These are phyloP conservation scores for Penstemon davidsonii DNA, from an alignment of 257 asterid genomes.

Conservation along the genomic window DNA sequence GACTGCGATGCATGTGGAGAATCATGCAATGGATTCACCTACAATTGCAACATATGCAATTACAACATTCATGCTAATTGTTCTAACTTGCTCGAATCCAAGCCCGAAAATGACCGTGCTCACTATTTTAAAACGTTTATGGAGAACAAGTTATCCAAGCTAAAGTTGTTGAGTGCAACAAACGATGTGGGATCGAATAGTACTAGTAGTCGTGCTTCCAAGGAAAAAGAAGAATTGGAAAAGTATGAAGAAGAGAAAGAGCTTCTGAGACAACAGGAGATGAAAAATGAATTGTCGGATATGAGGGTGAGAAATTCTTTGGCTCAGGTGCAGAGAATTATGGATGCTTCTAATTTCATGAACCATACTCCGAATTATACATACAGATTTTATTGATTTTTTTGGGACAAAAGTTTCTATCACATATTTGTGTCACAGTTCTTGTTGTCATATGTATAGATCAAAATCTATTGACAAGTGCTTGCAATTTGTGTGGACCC, in stretches of 20 bases:
- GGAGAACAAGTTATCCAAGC: not conserved
- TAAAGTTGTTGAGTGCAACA: not conserved
- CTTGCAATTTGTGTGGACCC: too few species aligned
- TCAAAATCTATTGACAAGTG: too few species aligned
- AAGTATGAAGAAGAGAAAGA: not conserved
- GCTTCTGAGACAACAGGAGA: not conserved
- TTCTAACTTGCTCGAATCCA: not conserved
- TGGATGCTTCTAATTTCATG: too few species aligned
- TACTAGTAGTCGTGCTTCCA: not conserved
- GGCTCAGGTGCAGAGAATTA: too few species aligned
- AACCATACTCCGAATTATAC: too few species aligned
- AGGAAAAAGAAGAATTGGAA: not conserved
- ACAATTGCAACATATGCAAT: conserved; percentile 26
- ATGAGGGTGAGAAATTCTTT: too few species aligned
- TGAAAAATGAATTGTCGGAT: not conserved
- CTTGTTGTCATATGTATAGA: too few species aligned
- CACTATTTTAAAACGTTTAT: not conserved
- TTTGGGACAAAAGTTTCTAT: too few species aligned
- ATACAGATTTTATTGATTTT: too few species aligned
- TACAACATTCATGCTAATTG: conserved; percentile 29
- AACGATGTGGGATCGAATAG: not conserved
- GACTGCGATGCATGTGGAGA: conserved; percentile 6
- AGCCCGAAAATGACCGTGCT: conserved; percentile 18
- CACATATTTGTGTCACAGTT: too few species aligned
- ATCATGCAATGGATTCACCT: conserved; percentile 23